Percentiles rank a stretch among this genome's conserved stretches.
Evolutionary conservation across 1,284 basidiomycete genomes (phyloP).

Genomic region (Rhodotorula sp.): DNA sequence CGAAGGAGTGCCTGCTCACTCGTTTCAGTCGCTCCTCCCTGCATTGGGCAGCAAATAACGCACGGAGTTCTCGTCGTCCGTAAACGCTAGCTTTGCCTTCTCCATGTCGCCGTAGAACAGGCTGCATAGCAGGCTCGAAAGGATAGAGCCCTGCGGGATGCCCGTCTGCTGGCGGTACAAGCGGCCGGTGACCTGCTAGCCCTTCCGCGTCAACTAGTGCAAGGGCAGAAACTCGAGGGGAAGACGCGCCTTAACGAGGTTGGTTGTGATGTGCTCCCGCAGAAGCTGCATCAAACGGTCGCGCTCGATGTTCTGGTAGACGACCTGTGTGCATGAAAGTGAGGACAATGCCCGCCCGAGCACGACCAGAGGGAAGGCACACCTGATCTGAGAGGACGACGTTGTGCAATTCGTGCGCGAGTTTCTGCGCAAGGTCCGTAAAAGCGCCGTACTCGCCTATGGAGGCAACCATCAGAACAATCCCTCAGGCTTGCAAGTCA

Average conservation of each 20-base stretch:
- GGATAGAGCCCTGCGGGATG: conserved; percentile 91
- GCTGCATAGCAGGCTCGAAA: conserved; percentile 86
- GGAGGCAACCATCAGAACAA: not conserved
- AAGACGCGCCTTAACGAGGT: conserved; percentile 75
- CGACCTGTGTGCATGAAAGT: conserved; percentile 55
- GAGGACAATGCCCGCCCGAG: not conserved
- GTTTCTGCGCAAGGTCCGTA: conserved; percentile 63
- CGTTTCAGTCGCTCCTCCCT: not conserved
- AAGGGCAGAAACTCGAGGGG: not conserved
- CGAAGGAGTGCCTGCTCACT: conserved; percentile 69
- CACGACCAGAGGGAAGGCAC: conserved; percentile 11
- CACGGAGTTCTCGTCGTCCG: conserved; percentile 65
- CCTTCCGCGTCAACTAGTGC: not conserved
- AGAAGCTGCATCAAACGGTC: conserved; percentile 71
- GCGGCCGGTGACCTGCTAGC: conserved; percentile 67
- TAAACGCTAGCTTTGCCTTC: conserved; percentile 62
- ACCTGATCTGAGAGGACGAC: conserved; percentile 86
- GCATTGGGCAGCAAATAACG: conserved; percentile 40
- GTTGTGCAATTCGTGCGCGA: conserved; percentile 68
- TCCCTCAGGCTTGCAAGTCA: not conserved
- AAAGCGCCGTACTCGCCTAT: conserved; percentile 74
- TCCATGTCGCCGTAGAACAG: conserved; percentile 95
- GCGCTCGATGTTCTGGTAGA: conserved; percentile 61
- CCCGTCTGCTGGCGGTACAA: conserved; percentile 86
- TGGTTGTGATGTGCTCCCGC: conserved; percentile 84